Base-by-base conservation (phyloP, 163 green algal species). In the Scenedesmus sp. region DNA sequence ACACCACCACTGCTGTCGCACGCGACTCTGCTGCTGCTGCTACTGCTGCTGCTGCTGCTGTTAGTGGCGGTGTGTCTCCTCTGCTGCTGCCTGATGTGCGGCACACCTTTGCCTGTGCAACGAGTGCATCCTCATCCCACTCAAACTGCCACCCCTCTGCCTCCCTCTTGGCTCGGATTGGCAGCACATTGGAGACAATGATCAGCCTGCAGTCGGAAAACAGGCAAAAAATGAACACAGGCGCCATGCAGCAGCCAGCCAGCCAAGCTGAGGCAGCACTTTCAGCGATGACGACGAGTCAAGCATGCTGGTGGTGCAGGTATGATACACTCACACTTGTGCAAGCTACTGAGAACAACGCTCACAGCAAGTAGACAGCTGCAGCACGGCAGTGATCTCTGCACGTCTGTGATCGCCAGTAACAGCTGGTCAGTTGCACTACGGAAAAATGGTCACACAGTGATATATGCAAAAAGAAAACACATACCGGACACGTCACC, bases 61-160 rank as follows among this genome's bases (percentile, higher is more conserved):
- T 12, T 22, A 35, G 42, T 30, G n/a, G 43, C 35, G 68, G 30
- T 72, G 33, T 43, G 22, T 37, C 68, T 12, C 44, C 1, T 42
- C 46, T 49, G 22, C 61, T 40, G 61, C 30, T 40, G 61, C 81
- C 70, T 40, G 85, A 13, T 53, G 33, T 59, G 40, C 22, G 2
- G 7, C 22, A 40, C 76, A 96, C 95, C 93, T 98, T 97, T 5
- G 98, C 98, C 92, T 99, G 98, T 0, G 94, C 94, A 30, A 99
- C 95, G 35, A 99, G 94, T 9, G 98, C 97, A 91, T 99, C 98
- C 83, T 99, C 96, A 92, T 99, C 97, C 96, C 96, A 98, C 86
- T 98, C 96, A 91, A 99, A 99, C 42, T 94, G 93, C 96, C 96
- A 99, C 9, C 78, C 90, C 0, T 87, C 87, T 26, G 92, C 92